These are phyloP conservation scores for Brettanomyces nanus DNA, from an alignment of 805 yeast species.

Conservation along the genomic window DNA sequence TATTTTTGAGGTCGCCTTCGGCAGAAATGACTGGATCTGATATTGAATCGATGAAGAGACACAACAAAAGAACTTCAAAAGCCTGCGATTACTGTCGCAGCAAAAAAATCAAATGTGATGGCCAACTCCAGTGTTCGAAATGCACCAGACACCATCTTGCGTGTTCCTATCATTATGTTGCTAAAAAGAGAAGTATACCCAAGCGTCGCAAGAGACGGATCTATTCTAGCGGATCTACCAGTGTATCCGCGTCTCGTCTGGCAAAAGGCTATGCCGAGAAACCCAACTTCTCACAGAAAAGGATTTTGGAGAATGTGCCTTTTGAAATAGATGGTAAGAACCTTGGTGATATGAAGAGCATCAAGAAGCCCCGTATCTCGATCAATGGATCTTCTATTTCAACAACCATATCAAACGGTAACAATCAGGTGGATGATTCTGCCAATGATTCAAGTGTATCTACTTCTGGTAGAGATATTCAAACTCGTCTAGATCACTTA, in stretches of 20 bases:
- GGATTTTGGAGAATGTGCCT: neutral
- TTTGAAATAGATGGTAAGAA: no score
- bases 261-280: neutral
- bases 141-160: slow-evolving; percentile 27
- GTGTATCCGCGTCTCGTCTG: neutral
- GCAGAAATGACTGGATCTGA: no score
- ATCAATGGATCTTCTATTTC: neutral
- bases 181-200: slow-evolving; percentile 19
- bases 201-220: slow-evolving; percentile 1
- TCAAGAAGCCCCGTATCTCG: neutral
- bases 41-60: no score
- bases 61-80: slow-evolving; percentile 26
- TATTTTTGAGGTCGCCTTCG: no score
- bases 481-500: slow-evolving; percentile 25
- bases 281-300: slow-evolving; percentile 9
- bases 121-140: slow-evolving; percentile 33
- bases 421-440: neutral
- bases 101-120: slow-evolving; percentile 46
- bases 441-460: no score
- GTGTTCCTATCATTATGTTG: slow-evolving; percentile 31
- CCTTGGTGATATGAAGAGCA: neutral
- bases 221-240: neutral
- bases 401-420: neutral
- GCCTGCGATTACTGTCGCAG: slow-evolving; percentile 45
- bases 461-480: slow-evolving; percentile 9